These are phyloP conservation scores for Microglena sp. DNA, from an alignment of 139 green algal genomes.

Conservation along the genomic window DNA sequence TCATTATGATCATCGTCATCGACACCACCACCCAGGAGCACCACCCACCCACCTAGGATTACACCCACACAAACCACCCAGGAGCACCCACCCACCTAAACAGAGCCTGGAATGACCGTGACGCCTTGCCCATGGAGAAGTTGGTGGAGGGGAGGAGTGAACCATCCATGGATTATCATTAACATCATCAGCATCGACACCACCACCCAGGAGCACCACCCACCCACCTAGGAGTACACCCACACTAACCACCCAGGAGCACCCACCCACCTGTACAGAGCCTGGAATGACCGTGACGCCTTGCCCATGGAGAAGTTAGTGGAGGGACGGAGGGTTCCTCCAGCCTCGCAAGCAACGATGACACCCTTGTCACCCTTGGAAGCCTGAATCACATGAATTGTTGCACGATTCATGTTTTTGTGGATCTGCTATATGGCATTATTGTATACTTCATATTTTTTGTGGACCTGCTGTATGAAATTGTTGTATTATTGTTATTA, in stretches of 20 bases:
- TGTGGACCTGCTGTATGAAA: too few species aligned
- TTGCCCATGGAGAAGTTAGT: constrained; percentile 42
- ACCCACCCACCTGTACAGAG: constrained; percentile 13
- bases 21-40: too few species aligned
- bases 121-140: constrained; percentile 40
- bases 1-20: too few species aligned
- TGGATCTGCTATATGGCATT: too few species aligned
- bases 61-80: constrained; percentile 5
- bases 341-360: constrained; percentile 35
- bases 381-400: too few species aligned
- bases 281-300: constrained; percentile 34
- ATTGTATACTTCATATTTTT: too few species aligned
- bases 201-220: too few species aligned
- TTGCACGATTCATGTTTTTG: too few species aligned
- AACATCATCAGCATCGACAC: too few species aligned
- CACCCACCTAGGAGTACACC: background rate
- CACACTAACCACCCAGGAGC: constrained; percentile 10
- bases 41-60: background rate
- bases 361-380: constrained; percentile 14
- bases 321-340: constrained; percentile 31
- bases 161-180: too few species aligned
- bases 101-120: constrained; percentile 30
- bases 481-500: too few species aligned
- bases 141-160: constrained; percentile 27
- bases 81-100: constrained; percentile 18